phyloP scores from a whole-genome alignment of 202 grass and related monocot species.

The Zizania palustris region DNA sequence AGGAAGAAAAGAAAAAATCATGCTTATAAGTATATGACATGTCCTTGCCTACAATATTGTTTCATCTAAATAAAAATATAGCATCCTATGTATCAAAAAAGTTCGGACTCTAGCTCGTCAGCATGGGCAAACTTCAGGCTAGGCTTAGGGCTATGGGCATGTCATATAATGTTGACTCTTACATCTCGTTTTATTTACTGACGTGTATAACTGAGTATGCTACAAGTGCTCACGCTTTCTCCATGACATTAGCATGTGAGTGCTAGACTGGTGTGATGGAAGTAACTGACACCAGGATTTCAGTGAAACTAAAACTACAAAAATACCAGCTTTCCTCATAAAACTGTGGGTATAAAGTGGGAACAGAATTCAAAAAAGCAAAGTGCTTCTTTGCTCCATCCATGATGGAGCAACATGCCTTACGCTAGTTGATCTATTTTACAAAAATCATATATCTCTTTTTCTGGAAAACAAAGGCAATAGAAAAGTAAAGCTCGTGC shows the following conservation, averaged over 20 bases:
- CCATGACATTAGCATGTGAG: no score
- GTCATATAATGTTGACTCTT: no score
- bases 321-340: neutral
- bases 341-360: neutral
- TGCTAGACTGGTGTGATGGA: no score
- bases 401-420: no score
- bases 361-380: neutral
- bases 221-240: no score
- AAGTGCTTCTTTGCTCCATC: neutral
- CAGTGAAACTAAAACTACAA: neutral
- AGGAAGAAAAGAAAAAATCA: neutral
- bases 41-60: neutral
- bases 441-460: neutral
- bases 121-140: no score
- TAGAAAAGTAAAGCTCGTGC: neutral
- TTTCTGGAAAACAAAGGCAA: neutral
- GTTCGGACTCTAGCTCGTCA: no score
- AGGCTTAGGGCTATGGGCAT: no score
- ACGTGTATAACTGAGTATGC: no score
- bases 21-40: neutral
- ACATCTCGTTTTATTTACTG: no score
- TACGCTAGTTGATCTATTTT: neutral
- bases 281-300: no score
- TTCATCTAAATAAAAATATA: neutral
- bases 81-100: neutral